Conservation (phyloP, 179 eudicot species). For the Carnegiea gigantea region DNA sequence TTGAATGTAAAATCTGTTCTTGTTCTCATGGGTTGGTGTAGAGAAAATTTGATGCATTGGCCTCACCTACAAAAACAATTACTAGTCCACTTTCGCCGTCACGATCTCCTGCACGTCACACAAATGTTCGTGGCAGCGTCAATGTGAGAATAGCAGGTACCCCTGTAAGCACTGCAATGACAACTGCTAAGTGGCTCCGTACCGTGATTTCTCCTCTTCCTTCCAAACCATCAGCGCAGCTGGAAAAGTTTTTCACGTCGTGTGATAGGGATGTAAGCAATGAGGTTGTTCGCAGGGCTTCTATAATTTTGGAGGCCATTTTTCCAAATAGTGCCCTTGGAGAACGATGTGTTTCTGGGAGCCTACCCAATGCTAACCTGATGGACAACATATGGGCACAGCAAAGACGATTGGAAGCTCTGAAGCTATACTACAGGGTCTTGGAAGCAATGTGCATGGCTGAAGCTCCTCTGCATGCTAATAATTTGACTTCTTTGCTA, state of each 20-base stretch:
- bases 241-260: slow-evolving; percentile 63
- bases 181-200: slow-evolving; percentile 98
- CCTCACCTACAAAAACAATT: slow-evolving; percentile 83
- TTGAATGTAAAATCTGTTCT: slow-evolving; percentile 8
- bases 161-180: slow-evolving; percentile 99
- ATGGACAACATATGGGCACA: slow-evolving; percentile 95
- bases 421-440: slow-evolving; percentile 86
- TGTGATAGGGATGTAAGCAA: slow-evolving; percentile 75
- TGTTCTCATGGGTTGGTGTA: slow-evolving; percentile 23
- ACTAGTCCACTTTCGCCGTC: slow-evolving; percentile 72
- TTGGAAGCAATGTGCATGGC: slow-evolving; percentile 88
- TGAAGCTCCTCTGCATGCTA: slow-evolving; percentile 72
- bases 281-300: slow-evolving; percentile 77
- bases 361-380: slow-evolving; percentile 63
- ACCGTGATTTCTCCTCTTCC: slow-evolving; percentile 80
- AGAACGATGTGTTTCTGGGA: slow-evolving; percentile 51
- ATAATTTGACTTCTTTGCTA: slow-evolving; percentile 77
- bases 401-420: slow-evolving; percentile 77
- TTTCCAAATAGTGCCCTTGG: slow-evolving; percentile 83
- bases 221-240: slow-evolving; percentile 64
- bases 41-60: slow-evolving; percentile 65
- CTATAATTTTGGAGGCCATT: slow-evolving; percentile 85
- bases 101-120: slow-evolving; percentile 56
- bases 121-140: slow-evolving; percentile 36
- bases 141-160: slow-evolving; percentile 55